Conservation (phyloP, 208 protist genomes). For the Acanthamoeba lenticulata region DNA sequence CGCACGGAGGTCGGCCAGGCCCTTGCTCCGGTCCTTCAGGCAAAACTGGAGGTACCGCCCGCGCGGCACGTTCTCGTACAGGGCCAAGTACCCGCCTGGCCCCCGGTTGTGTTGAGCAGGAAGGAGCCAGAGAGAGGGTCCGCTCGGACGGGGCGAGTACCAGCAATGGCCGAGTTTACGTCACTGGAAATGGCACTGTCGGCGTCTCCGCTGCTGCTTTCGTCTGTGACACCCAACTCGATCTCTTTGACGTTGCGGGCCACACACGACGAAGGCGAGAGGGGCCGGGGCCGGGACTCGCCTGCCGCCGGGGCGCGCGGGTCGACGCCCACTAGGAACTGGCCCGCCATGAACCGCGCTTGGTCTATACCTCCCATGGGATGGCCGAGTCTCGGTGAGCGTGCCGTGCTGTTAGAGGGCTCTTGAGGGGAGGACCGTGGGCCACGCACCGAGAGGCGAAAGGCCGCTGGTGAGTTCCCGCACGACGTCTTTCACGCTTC, state of each 20-base stretch:
- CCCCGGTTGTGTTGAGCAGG: no score
- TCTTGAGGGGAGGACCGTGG: no score
- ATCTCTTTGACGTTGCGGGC: conserved; percentile 3
- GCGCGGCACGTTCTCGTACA: conserved; percentile 8
- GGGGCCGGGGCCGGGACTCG: not conserved
- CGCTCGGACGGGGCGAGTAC: no score
- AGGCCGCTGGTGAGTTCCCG: not conserved
- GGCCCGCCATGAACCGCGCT: not conserved
- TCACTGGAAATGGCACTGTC: not conserved
- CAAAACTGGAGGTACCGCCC: not conserved
- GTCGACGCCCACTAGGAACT: conserved; percentile 5
- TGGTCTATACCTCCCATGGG: not conserved
- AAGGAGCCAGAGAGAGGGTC: no score
- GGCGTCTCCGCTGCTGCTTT: not conserved
- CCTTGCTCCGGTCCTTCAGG: conserved; percentile 9
- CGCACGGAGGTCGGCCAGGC: not conserved
- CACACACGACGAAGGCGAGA: not conserved
- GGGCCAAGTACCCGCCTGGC: not conserved
- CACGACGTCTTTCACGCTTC: not conserved
- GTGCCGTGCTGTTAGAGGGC: no score
- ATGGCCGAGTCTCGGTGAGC: no score
- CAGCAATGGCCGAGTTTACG: no score
- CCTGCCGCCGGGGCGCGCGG: not conserved
- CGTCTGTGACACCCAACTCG: not conserved
- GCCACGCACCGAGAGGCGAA: no score